phyloP scores from a whole-genome alignment of 1,139 yeast genomes.

The Insectozyma bohioensis region DNA sequence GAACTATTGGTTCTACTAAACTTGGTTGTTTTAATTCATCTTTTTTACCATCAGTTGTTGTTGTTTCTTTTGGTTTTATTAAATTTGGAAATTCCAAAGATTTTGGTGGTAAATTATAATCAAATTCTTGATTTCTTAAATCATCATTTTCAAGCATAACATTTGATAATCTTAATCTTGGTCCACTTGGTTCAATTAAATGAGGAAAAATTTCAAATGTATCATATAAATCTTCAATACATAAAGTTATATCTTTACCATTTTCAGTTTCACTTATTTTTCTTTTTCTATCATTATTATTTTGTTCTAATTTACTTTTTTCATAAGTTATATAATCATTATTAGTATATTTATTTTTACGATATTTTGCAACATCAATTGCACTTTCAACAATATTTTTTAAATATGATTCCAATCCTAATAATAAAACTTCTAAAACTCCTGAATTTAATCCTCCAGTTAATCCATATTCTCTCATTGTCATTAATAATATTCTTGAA shows the following conservation, averaged over 20 bases:
- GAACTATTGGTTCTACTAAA: slow-evolving; percentile 1
- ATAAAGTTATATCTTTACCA: slow-evolving; percentile 37
- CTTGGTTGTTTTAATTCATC: neutral
- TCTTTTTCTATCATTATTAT: slow-evolving; percentile 16
- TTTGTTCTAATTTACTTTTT: neutral
- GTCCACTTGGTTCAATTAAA: slow-evolving; percentile 66
- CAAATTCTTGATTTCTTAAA: slow-evolving; percentile 32
- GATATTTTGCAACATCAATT: slow-evolving; percentile 66
- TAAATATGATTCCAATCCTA: slow-evolving; percentile 80
- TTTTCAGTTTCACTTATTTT: slow-evolving; percentile 18
- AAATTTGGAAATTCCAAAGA: slow-evolving; percentile 9
- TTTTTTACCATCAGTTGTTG: slow-evolving; percentile 1
- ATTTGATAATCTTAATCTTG: slow-evolving; percentile 50
- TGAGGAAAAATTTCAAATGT: slow-evolving; percentile 66
- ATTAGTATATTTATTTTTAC: slow-evolving; percentile 53
- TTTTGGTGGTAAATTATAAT: slow-evolving; percentile 43
- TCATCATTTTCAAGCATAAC: slow-evolving; percentile 63
- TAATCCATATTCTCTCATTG: slow-evolving; percentile 89
- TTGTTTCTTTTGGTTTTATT: slow-evolving; percentile 7
- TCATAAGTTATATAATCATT: slow-evolving; percentile 30
- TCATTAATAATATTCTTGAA: slow-evolving; percentile 71
- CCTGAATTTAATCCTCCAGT: slow-evolving; percentile 74
- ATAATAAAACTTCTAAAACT: slow-evolving; percentile 71
- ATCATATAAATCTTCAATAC: slow-evolving; percentile 65
- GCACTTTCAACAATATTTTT: slow-evolving; percentile 74